Base-by-base conservation (phyloP, 768 basidiomycete genomes). In the Boletus reticuloceps region DNA sequence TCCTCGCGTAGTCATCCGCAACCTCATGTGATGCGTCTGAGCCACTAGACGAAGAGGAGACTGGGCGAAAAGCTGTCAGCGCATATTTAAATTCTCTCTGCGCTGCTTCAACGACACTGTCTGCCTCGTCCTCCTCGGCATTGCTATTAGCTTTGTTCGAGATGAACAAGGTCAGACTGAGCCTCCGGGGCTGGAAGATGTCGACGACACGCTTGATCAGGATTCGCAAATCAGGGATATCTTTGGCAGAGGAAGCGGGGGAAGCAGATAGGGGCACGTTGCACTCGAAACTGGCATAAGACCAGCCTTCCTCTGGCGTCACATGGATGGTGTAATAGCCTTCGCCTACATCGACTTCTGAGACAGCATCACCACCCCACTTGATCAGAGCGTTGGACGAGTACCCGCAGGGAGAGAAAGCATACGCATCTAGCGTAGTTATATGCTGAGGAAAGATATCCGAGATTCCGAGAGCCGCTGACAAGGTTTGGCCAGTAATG, bases 321-420 rank as follows among this genome's bases (percentile, higher is more conserved):
- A 98, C 96, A 69, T 99, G 97, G 53, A 99, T 96, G 8, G 94
- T 98, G 70, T 92, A 98, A 73, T 99, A 99, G 38, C 96, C 93
- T 71, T 98, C 97, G 16, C 84, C 84, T 20, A 46, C 51, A 20
- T 58, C 54, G 32, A 53, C 59, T 36, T 71, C 64, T 52, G 69
- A 53, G 29, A 54, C 58, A 14, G 38, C 47, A 45, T 60, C 66
- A 16, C 75, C 66, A 16, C 75, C 78, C 83, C 82, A 91, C 67
- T 78, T 85, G 64, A 85, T 77, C 12, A 98, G 84, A 11, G 93
- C 94, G 69, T 99, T 99, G 58, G 91, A 88, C 4, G 91, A 94
- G 69, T 97, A 99, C 25, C 97, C 97, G 67, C 97, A 99, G 2
- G 97, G 97, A 17, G 84, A 77, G 75, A 99, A 98, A 1, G 91